Evolutionary conservation across 78 protist species (phyloP).

Genomic region (Dictyostelium brefeldianum): DNA sequence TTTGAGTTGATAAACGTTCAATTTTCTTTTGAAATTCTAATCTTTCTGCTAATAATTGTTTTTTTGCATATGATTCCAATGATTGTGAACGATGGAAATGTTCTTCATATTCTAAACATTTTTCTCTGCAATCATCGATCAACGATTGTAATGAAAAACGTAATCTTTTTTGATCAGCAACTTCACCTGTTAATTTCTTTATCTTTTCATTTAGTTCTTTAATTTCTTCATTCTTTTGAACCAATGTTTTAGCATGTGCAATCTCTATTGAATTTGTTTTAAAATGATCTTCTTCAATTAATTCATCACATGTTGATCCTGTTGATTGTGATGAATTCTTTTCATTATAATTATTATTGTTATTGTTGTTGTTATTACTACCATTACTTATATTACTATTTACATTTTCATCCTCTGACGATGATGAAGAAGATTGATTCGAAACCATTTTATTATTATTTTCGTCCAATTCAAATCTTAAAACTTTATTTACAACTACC

Average conservation of each 20-base stretch:
- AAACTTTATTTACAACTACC: not conserved
- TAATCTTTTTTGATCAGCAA: not conserved
- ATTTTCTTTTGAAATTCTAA: conserved; percentile 29
- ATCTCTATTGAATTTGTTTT: not conserved
- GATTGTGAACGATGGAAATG: conserved; percentile 27
- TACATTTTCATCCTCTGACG: not conserved
- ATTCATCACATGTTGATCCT: conserved; percentile 14
- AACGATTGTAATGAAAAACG: not conserved
- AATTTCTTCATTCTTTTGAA: conserved; percentile 1
- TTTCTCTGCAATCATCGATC: conserved; percentile 24
- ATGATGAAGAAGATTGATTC: not conserved
- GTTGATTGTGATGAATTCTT: conserved; percentile 23
- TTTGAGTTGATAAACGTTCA: not conserved
- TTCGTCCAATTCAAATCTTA: not conserved
- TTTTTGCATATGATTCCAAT: conserved; percentile 11
- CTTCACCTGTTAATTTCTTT: not conserved
- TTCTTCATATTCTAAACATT: conserved; percentile 46
- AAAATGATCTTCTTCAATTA: conserved; percentile 4
- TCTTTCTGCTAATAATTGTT: conserved; percentile 23
- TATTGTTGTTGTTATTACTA: not conserved
- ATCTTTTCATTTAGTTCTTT: conserved; percentile 3
- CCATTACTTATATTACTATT: not conserved
- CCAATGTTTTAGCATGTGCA: not conserved
- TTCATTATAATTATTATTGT: conserved; percentile 11
- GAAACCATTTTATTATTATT: not conserved